Percentiles rank a stretch among this genome's conserved stretches.
phyloP scores from a whole-genome alignment of 2,329 filamentous ascomycete species.

The Phaeosphaeriaceae sp. region DNA sequence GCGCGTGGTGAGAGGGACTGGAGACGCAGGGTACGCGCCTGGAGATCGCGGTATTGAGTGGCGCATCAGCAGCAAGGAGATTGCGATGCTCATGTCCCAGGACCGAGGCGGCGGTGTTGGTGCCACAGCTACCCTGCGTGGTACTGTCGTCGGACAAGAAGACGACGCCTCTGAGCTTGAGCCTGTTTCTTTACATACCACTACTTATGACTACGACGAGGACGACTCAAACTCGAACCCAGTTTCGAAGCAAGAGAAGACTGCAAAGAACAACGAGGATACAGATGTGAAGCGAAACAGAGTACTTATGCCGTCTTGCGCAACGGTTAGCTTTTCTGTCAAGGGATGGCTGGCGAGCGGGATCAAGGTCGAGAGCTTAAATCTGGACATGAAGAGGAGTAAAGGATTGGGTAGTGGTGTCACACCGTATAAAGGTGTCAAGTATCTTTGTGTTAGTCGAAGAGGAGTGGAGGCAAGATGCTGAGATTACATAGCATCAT shows the following conservation, averaged over 20 bases:
- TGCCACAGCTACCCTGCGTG: constrained; percentile 76
- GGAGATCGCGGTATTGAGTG: constrained; percentile 79
- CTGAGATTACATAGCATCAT: constrained; percentile 6
- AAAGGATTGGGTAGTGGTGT: constrained; percentile 84
- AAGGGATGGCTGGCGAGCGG: constrained; percentile 71
- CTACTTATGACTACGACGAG: constrained; percentile 43
- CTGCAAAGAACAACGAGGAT: background rate
- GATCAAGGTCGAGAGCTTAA: constrained; percentile 67
- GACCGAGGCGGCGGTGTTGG: constrained; percentile 59
- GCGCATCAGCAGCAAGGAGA: constrained; percentile 80
- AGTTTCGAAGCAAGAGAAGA: background rate
- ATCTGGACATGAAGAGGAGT: constrained; percentile 77
- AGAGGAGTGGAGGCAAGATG: constrained; percentile 58
- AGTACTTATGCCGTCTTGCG: constrained; percentile 57
- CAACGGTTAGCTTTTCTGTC: constrained; percentile 58
- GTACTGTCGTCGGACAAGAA: constrained; percentile 74
- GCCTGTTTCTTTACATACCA: constrained; percentile 24
- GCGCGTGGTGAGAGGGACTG: constrained; percentile 76
- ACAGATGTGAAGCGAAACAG: constrained; percentile 64
- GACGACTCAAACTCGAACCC: background rate
- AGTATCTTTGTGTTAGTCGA: constrained; percentile 81
- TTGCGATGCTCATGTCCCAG: constrained; percentile 55
- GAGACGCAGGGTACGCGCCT: constrained; percentile 82
- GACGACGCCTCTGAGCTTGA: constrained; percentile 49
- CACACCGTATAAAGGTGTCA: constrained; percentile 97